These are phyloP conservation scores for Penicillium arizonense DNA, from an alignment of 495 filamentous ascomycete genomes.

Conservation along the genomic window DNA sequence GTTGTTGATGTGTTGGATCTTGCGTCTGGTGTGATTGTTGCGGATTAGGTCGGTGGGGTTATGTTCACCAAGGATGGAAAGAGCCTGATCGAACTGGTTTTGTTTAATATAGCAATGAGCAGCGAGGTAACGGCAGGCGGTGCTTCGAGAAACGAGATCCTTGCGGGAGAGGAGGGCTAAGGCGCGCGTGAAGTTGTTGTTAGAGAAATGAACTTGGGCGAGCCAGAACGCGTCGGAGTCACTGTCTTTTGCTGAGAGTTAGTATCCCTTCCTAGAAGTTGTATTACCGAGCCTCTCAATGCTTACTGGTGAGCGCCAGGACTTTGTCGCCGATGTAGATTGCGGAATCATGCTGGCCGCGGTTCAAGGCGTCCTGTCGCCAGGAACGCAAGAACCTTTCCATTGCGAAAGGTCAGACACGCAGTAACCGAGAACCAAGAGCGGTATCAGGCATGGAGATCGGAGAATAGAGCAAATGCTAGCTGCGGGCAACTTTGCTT, in stretches of 20 bases:
- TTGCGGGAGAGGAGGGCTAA: conserved; percentile 80
- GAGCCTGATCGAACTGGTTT: conserved; percentile 81
- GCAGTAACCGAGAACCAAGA: neutral
- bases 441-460: neutral
- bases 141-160: conserved; percentile 75
- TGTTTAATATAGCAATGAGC: conserved; percentile 93
- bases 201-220: conserved; percentile 90
- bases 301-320: conserved; percentile 82
- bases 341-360: conserved; percentile 91
- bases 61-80: conserved; percentile 85
- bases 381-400: conserved; percentile 88
- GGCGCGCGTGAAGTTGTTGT: conserved; percentile 89
- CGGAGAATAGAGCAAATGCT: conserved; percentile 6
- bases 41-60: conserved; percentile 84
- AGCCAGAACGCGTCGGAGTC: conserved; percentile 92
- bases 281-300: neutral
- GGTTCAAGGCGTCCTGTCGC: conserved; percentile 89
- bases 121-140: conserved; percentile 86
- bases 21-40: conserved; percentile 63
- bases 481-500: conserved; percentile 8
- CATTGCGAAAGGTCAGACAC: conserved; percentile 51
- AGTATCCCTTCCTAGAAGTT: conserved; percentile 3
- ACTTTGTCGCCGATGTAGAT: conserved; percentile 97
- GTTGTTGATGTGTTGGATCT: conserved; percentile 51
- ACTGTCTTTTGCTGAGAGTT: conserved; percentile 57